Evolutionary conservation across 257 asterid genomes (phyloP).

Genomic region (Leonotis leonurus): DNA sequence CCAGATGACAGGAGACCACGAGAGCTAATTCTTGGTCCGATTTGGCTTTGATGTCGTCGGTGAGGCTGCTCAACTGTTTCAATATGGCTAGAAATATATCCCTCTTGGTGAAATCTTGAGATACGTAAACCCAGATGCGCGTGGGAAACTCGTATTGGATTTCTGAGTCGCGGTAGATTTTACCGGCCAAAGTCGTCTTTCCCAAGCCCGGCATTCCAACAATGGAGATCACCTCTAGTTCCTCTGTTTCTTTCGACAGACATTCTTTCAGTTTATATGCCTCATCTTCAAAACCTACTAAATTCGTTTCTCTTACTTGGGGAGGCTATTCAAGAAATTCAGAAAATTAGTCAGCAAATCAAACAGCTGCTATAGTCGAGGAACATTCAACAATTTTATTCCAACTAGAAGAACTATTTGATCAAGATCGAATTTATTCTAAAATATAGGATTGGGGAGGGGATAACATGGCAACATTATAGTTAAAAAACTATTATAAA

Average conservation of each 20-base stretch:
- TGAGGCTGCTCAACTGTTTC: constrained; percentile 17
- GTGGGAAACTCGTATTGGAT: constrained; percentile 32
- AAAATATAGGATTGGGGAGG: too few relatives aligned
- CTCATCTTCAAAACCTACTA: constrained; percentile 50
- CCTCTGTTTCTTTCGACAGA: constrained; percentile 21
- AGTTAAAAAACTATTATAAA: too few relatives aligned
- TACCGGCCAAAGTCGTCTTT: constrained; percentile 40
- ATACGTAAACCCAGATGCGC: constrained; percentile 35
- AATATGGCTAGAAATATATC: constrained; percentile 32
- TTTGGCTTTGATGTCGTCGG: constrained; percentile 13
- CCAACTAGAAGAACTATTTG: too few relatives aligned
- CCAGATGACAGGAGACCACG: constrained; percentile 4
- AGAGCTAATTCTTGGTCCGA: constrained; percentile 18
- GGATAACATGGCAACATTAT: too few relatives aligned
- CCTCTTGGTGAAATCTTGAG: constrained; percentile 31
- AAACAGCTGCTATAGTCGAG: too few relatives aligned
- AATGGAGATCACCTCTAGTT: constrained; percentile 32
- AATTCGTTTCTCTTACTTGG: constrained; percentile 20
- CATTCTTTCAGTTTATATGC: constrained; percentile 23
- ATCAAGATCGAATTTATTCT: too few relatives aligned
- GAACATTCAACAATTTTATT: too few relatives aligned
- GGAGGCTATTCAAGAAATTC: constrained; percentile 17
- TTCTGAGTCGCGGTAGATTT: constrained; percentile 21
- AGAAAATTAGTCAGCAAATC: too few relatives aligned
- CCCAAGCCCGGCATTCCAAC: constrained; percentile 54